Base-by-base conservation (phyloP, 306 rosid genomes). In the Cicer chorassanicum region DNA sequence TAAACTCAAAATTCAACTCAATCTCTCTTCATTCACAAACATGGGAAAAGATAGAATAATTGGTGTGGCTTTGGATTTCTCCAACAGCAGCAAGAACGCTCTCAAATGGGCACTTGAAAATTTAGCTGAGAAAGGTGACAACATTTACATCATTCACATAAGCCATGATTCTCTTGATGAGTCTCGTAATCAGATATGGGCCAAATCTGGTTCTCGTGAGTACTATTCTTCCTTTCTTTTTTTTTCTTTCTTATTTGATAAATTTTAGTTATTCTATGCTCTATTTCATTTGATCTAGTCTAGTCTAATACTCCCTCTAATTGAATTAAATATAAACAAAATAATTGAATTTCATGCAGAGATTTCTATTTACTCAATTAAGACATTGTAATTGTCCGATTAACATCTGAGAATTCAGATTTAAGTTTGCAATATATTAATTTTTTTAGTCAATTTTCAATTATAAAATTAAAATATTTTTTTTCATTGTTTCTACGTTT, bases 31-130 rank as follows among this genome's bases (percentile, higher is more conserved):
- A 13, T 19, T 67, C 56, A 45, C 55, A 45, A 65, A 13, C 43
- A 93, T 93, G 98, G 90, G 1, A 21, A 89, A 88, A 71, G 97
- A 91, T 73, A 85, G 96, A 77, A 82, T 49, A 7, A 77, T 93
- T 10, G 98, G 98, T 5, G 89, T 93, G 69, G 98, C 98, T 50
- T 39, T 93, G 83, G 98, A 93, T 43, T 93, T 93, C 86, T 93
- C 98, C 1, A 48, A 68, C 64, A 88, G 94, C 89, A 89, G 97
- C 94, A 93, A 88, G 59, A 84, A 88, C 78, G 98, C 98, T 76
- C 89, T 93, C 7, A 75, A 74, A 81, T 93, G 98, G 98, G 90
- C 98, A 5, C 70, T 93, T 43, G 93, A 85, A 1, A 93, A 89
- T 68, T 81, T 93, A 65, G 96, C 88, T 8, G 95, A 91, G 61